Base-by-base conservation (phyloP, 768 basidiomycete genomes). In the Leucosporidium scottii region DNA sequence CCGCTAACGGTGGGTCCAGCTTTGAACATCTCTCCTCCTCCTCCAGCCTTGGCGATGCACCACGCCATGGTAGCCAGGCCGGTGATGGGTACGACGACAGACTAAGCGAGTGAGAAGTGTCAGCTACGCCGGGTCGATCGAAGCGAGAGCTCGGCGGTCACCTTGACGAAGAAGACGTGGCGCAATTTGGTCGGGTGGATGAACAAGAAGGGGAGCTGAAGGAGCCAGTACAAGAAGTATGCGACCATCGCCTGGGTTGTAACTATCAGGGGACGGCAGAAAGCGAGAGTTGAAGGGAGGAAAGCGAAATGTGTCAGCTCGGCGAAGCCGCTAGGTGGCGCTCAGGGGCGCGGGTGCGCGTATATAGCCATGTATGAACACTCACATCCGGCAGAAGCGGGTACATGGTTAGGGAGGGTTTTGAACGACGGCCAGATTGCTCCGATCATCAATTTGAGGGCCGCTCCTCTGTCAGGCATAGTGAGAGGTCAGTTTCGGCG, bases 351-450 rank as follows among this genome's bases (percentile, higher is more conserved):
- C n/a, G n/a, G n/a, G n/a, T n/a, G n/a, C n/a, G n/a, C n/a, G n/a
- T n/a, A n/a, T n/a, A n/a, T n/a, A n/a, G n/a, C n/a, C n/a, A n/a
- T n/a, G n/a, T n/a, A n/a, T n/a, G n/a, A n/a, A n/a, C n/a, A 47
- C 39, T n/a, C 36, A n/a, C 36, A 60, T 60, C 83, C 79, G 18
- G 86, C 81, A 17, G 77, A 78, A 6, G 79, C 78, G 18, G 87
- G 78, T 6, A 90, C 80, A 64, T 81, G 83, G 73, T 91, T 90
- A 0, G 85, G 86, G 39, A 90, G 75, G 55, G 77, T 82, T 15
- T 83, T 83, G 36, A 84, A 81, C 0, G 86, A 85, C 0, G 89
- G 89, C 89, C 89, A 90, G 28, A 90, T 87, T 0, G 89, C 89
- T 75, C 87, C 88, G 20, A 89, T 30, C 30, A 21, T 44, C 3